Percentiles rank a stretch among this genome's conserved stretches.
Conservation (phyloP, 1,284 basidiomycete species). For the Ganoderma lingzhi region DNA sequence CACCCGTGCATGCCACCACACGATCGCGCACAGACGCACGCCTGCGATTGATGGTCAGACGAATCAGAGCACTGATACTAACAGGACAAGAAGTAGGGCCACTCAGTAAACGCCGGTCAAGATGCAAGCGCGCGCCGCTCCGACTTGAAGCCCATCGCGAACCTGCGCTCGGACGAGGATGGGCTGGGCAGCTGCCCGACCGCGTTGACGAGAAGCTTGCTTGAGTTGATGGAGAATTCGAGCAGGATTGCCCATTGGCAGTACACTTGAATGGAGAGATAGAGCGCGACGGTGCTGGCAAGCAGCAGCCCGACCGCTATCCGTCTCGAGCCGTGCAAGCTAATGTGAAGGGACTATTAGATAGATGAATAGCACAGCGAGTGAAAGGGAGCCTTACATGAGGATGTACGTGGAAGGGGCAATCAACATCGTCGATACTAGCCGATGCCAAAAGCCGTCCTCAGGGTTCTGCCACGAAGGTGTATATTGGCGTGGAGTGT, state of each 20-base stretch:
- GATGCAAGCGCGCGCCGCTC: conserved; percentile 1
- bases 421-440: background rate
- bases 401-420: background rate
- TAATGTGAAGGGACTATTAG: background rate
- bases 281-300: background rate
- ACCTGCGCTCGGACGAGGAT: background rate
- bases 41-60: background rate
- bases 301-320: background rate
- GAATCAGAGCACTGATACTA: background rate
- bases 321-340: background rate
- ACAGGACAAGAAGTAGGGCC: background rate
- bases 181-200: background rate
- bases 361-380: background rate
- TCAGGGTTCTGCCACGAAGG: no score
- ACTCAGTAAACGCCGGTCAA: conserved; percentile 5
- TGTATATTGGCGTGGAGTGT: no score
- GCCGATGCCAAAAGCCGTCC: no score
- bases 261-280: background rate
- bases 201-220: background rate
- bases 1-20: conserved; percentile 5
- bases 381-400: background rate
- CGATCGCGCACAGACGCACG: background rate
- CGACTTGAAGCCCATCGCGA: background rate
- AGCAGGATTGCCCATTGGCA: background rate
- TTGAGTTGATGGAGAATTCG: background rate